Conservation (phyloP, 2,329 filamentous ascomycete species). For the Fusarium newnesense region DNA sequence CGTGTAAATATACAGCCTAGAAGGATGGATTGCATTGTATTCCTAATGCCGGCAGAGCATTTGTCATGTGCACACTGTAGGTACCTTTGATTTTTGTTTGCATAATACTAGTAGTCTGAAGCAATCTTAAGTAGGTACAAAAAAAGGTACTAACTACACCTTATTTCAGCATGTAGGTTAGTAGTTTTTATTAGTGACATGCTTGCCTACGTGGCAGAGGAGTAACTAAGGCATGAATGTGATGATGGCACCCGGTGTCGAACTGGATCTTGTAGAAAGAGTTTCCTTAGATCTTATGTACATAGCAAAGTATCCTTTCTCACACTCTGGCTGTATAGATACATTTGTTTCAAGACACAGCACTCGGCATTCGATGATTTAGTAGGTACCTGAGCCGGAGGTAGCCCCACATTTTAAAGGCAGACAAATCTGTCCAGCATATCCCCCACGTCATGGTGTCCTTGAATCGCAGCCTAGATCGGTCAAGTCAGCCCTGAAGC, state of each 20-base stretch:
- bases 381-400: not conserved
- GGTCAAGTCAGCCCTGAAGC: conserved; percentile 28
- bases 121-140: not conserved
- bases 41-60: not conserved
- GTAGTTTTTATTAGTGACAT: not conserved
- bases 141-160: not conserved
- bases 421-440: conserved; percentile 9
- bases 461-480: conserved; percentile 22
- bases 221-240: conserved; percentile 26
- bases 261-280: conserved; percentile 19
- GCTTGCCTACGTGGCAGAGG: conserved; percentile 12
- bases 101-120: not conserved
- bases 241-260: conserved; percentile 6
- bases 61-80: not conserved
- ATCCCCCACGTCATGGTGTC: conserved; percentile 34
- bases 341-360: not conserved
- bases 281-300: not conserved
- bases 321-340: not conserved
- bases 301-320: not conserved
- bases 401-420: conserved; percentile 30
- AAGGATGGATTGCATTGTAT: not conserved
- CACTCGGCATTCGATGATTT: not conserved
- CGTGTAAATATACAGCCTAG: not conserved
- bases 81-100: not conserved
- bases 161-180: not conserved